Percentiles rank a stretch among this genome's conserved stretches.
phyloP scores from a whole-genome alignment of 352 stramenopile genomes.

The Phytophthora rubi region DNA sequence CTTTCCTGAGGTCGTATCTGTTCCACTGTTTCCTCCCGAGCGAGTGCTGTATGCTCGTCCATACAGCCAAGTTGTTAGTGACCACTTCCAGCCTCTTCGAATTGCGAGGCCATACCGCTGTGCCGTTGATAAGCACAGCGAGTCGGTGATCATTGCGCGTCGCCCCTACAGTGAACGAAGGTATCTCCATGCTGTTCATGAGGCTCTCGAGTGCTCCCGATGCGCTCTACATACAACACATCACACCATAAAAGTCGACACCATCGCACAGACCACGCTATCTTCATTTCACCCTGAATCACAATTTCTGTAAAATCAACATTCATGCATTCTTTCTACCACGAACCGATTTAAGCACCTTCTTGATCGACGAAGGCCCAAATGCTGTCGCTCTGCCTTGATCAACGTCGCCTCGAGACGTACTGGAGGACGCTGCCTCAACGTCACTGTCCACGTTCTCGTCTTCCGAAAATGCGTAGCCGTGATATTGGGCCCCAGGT shows the following conservation, averaged over 20 bases:
- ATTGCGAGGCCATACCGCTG: constrained; percentile 42
- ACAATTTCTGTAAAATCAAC: constrained; percentile 19
- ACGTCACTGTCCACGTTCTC: constrained; percentile 78
- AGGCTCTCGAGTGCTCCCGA: constrained; percentile 8
- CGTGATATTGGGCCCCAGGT: constrained; percentile 52
- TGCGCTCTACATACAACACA: background rate
- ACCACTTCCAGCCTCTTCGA: constrained; percentile 58
- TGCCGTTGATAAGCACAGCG: constrained; percentile 34
- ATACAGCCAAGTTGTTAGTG: constrained; percentile 33
- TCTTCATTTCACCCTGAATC: constrained; percentile 9
- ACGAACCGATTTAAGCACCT: constrained; percentile 82
- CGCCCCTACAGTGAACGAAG: constrained; percentile 31
- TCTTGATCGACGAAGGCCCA: constrained; percentile 57
- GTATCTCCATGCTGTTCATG: constrained; percentile 16
- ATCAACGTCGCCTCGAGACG: constrained; percentile 15
- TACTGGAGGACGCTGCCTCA: constrained; percentile 49
- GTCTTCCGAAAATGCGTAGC: constrained; percentile 83
- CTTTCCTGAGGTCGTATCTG: background rate
- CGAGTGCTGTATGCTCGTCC: constrained; percentile 42
- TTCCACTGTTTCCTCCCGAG: constrained; percentile 11
- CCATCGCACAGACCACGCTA: constrained; percentile 17
- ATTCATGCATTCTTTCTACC: constrained; percentile 69
- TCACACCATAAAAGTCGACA: constrained; percentile 10
- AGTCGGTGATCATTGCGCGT: constrained; percentile 42
- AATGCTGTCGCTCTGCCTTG: constrained; percentile 27